Base-by-base conservation (phyloP, 2,329 filamentous ascomycete species). In the Escovopsis sp. region DNA sequence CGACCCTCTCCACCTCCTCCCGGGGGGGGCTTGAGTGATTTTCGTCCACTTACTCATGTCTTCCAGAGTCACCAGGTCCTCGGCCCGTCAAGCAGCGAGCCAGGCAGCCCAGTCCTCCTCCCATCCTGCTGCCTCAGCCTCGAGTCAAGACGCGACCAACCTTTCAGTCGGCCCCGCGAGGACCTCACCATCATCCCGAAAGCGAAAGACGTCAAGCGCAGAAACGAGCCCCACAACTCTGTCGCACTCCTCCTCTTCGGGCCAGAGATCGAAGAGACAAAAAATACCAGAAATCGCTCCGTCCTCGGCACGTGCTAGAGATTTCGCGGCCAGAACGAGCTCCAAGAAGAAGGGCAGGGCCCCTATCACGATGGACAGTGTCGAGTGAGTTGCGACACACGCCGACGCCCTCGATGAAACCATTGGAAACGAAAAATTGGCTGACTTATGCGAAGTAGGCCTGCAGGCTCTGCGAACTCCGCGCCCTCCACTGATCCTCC, bases 1-100 rank as follows among this genome's bases (percentile, higher is more conserved):
- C 41, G 46, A 38, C 47, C 51, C 53, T 35, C 40, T 24, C 34
- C 20, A 46, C 43, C 35, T 40, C 40, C 39, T 41, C 48, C 47
- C 50, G 50, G 56, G 58, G 43, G 45, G 40, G 35, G 32, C 35
- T 39, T 37, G 31, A 37, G 38, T 24, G 33, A 29, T 40, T 37
- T 27, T 38, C 37, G 34, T 29, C 41, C 39, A 45, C 37, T 40
- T 43, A 81, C 84, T 89, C 79, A 95, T 94, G 87, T 85, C 84
- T 77, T 71, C 79, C 76, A 95, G 88, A 84, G 80, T 91, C 57
- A 95, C 89, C 72, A 86, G 89, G 71, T 91, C 88, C 57, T 82
- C 88, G 64, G 83, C 88, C 70, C 87, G 87, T 72, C 80, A 85
- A 76, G 84, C 84, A 69, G 82, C 84, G 60, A 76, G 64, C 58